These are phyloP conservation scores for Phytopythium vexans DNA, from an alignment of 352 stramenopile genomes.

Conservation along the genomic window DNA sequence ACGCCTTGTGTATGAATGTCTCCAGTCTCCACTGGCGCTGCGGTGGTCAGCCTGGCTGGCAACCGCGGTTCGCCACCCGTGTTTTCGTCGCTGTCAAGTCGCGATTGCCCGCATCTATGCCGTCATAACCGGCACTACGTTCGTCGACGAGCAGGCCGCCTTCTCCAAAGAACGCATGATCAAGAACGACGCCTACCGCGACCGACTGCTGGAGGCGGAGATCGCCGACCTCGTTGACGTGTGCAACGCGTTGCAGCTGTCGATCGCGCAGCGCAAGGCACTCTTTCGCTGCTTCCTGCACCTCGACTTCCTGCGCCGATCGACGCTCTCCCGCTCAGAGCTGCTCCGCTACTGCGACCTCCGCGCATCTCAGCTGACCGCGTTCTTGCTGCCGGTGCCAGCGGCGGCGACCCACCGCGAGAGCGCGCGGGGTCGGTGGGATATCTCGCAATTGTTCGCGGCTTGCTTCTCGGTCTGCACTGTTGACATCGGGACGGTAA, in stretches of 20 bases:
- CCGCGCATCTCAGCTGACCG: conserved; percentile 23
- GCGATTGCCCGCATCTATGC: conserved; percentile 16
- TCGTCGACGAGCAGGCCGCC: conserved; percentile 35
- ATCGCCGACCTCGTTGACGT: conserved; percentile 59
- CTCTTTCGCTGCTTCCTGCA: conserved; percentile 66
- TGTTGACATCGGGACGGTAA: conserved; percentile 25
- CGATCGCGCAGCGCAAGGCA: conserved; percentile 46
- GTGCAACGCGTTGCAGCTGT: conserved; percentile 46
- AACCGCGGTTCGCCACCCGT: conserved; percentile 9
- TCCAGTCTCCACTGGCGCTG: conserved; percentile 7
- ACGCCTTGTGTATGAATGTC: conserved; percentile 2
- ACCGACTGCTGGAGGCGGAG: conserved; percentile 52
- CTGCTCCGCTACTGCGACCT: conserved; percentile 58
- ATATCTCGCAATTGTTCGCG: conserved; percentile 52
- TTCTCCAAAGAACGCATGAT: conserved; percentile 45
- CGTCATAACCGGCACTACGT: conserved; percentile 41
- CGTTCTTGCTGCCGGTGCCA: conserved; percentile 33
- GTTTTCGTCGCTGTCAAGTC: conserved; percentile 17
- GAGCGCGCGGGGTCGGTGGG: conserved; percentile 36
- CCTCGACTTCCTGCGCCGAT: conserved; percentile 54
- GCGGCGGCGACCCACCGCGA: conserved; percentile 31
- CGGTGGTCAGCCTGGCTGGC: conserved; percentile 4
- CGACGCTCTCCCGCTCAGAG: conserved; percentile 42
- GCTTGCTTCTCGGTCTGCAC: conserved; percentile 64
- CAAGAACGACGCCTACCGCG: conserved; percentile 66